A percentile compares a stretch with the other conserved stretches of the same genome.
phyloP scores from a whole-genome alignment of 495 filamentous ascomycete genomes.

The Talaromyces proteolyticus region DNA sequence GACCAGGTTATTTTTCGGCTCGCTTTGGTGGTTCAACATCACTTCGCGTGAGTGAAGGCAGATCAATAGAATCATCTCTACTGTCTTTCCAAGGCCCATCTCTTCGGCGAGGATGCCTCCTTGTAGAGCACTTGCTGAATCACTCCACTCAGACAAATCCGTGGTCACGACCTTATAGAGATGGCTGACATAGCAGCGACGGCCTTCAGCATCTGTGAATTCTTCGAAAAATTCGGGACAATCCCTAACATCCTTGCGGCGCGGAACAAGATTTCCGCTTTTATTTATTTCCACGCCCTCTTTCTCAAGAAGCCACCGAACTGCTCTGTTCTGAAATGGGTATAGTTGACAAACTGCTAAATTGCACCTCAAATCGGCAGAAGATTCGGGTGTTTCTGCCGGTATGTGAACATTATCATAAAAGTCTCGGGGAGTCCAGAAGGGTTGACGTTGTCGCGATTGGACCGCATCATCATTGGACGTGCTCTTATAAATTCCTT shows the following conservation, averaged over 20 bases:
- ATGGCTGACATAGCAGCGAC: conserved; percentile 53
- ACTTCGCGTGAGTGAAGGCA: conserved; percentile 47
- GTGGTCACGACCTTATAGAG: conserved; percentile 56
- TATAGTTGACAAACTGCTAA: conserved; percentile 49
- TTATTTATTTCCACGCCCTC: conserved; percentile 44
- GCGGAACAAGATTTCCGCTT: conserved; percentile 20
- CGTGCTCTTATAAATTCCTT: conserved; percentile 3
- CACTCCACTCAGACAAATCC: conserved; percentile 40
- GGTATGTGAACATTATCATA: conserved; percentile 62
- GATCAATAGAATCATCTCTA: conserved; percentile 79
- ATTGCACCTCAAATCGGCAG: conserved; percentile 33
- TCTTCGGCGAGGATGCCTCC: conserved; percentile 83
- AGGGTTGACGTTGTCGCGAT: background rate
- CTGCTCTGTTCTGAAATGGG: conserved; percentile 68
- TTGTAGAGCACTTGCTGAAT: conserved; percentile 27
- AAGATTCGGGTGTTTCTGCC: conserved; percentile 22
- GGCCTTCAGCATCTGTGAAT: conserved; percentile 43
- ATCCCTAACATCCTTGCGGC: conserved; percentile 8
- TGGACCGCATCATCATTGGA: background rate
- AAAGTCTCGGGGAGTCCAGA: conserved; percentile 54
- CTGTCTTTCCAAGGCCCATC: conserved; percentile 94
- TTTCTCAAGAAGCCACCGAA: conserved; percentile 60
- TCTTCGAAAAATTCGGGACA: conserved; percentile 28
- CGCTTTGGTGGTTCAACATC: conserved; percentile 9
- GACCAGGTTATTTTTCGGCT: conserved; percentile 20